Evolutionary conservation across 2,329 filamentous ascomycete species (phyloP), one percentile per base, ranked within the genome.

Genomic region (Cytospora mali): DNA sequence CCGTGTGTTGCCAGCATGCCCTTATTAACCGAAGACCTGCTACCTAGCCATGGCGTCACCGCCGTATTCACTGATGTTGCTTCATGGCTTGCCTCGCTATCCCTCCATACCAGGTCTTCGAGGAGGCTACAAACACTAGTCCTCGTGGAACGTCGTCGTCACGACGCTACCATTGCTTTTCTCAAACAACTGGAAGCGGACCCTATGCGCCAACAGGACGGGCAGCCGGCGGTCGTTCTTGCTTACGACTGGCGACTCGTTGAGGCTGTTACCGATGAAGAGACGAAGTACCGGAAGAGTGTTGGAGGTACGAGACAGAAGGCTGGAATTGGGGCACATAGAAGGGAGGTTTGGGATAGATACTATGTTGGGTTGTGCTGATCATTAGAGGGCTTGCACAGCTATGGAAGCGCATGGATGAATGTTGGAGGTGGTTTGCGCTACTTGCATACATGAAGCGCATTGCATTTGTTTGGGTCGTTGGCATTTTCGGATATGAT

Each of bases 41-140:
- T 84, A 1, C 64, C 66, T 1, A 68, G 68, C 0, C 83, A 85
- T 49, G 81, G 80, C 1, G 70, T 83, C 42, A 35, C 66, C 2
- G 59, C 70, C 0, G 71, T 76, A 18, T 66, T 75, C 1, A 69
- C 70, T 0, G 72, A 80, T 5, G 71, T 51, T 5, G 21, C 48
- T 31, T 59, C 58, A 29, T 61, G 54, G 39, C 62, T 55, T 4
- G 61, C 57, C 21, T 58, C 58, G 7, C 11, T 31, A 35, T 42
- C n/a, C 21, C n/a, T 51, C 23, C 39, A 21, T 1, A 25, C 23
- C 2, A 54, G 54, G 13, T 4, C 46, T 25, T 48, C 18, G 10
- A 60, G 62, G 4, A 66, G 56, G 18, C 68, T 63, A 25, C 65
- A 65, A 21, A 74, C 69, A 61, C 67, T 78, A 11, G 67, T 73